Evolutionary conservation across 305 asterid species (phyloP).

Genomic region (Salvia sclarea): DNA sequence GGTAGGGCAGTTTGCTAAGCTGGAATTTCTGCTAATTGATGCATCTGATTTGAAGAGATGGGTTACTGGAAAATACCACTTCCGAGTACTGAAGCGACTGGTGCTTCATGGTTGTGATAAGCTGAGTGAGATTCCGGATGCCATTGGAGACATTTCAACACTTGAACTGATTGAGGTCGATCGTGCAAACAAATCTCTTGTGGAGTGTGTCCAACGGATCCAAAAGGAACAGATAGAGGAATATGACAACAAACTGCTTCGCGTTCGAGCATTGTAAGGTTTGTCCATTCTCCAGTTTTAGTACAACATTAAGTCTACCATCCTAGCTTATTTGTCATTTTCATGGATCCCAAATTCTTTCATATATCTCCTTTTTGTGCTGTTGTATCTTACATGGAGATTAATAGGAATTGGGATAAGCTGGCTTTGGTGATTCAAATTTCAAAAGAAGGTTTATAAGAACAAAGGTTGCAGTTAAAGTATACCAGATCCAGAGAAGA

Average conservation of each 20-base stretch:
- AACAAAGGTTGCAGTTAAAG: too few species aligned
- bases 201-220: slow-evolving; percentile 35
- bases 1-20: too few species aligned
- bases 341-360: too few species aligned
- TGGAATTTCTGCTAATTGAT: not conserved
- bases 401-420: too few species aligned
- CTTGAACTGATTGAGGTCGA: slow-evolving; percentile 21
- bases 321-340: too few species aligned
- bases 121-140: not conserved
- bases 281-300: too few species aligned
- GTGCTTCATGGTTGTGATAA: not conserved
- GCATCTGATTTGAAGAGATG: slow-evolving; percentile 8
- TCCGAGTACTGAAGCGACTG: not conserved
- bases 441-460: too few species aligned
- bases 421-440: too few species aligned
- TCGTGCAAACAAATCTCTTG: not conserved
- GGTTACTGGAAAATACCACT: not conserved
- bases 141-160: not conserved
- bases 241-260: not conserved
- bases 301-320: too few species aligned
- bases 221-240: not conserved
- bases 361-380: too few species aligned
- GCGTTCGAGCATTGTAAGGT: not conserved
- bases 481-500: too few species aligned
- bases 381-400: too few species aligned